Conservation (phyloP, 2,329 filamentous ascomycete genomes). For the Sporothrix phasma region DNA sequence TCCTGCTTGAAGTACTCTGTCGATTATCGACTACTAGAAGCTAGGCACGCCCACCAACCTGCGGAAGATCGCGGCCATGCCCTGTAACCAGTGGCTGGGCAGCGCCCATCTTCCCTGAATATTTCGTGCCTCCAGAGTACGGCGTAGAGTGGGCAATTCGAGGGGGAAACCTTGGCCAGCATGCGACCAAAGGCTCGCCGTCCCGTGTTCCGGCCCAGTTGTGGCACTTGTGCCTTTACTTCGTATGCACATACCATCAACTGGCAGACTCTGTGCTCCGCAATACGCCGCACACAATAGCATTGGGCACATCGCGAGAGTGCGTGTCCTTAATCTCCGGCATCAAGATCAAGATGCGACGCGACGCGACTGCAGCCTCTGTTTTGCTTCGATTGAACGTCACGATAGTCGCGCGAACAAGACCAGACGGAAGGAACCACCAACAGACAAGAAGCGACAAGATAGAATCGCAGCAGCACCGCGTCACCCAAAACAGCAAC, state of each 20-base stretch:
- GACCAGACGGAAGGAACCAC: not conserved
- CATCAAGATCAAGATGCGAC: not conserved
- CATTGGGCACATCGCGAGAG: not conserved
- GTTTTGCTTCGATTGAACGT: not conserved
- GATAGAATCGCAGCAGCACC: not conserved
- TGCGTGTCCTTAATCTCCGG: not conserved
- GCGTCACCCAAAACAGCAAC: not conserved
- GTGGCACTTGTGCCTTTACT: not conserved
- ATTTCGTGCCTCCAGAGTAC: not conserved
- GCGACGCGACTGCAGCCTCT: not conserved
- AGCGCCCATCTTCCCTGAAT: not conserved
- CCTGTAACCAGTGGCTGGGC: not conserved
- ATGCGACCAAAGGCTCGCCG: not conserved
- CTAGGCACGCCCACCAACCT: not conserved
- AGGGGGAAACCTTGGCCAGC: not conserved
- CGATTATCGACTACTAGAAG: not conserved
- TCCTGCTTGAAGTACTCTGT: not conserved
- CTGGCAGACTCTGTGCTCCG: too few species aligned
- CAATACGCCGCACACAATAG: not conserved
- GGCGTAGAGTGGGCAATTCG: not conserved
- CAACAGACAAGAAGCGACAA: not conserved
- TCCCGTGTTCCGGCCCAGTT: conserved; percentile 2
- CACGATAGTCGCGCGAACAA: not conserved
- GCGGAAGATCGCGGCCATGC: conserved; percentile 8
- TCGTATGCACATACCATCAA: not conserved